Evolutionary conservation across 1,284 basidiomycete genomes (phyloP).

Genomic region (Trametes polyzona): DNA sequence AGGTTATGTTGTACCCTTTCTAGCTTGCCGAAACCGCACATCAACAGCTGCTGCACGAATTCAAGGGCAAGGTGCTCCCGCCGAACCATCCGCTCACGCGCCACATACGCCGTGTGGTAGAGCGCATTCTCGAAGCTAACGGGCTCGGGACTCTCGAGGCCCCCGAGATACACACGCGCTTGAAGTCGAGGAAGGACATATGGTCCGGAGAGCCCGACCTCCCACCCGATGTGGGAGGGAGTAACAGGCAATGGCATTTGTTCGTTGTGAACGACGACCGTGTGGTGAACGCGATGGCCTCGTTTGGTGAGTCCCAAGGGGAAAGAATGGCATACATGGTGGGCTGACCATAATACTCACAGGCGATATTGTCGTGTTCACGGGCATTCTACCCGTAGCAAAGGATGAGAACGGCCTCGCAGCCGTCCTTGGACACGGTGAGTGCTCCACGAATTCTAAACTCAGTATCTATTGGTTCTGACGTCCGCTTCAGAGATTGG

Average conservation of each 20-base stretch:
- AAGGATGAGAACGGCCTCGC: constrained; percentile 84
- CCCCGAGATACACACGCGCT: constrained; percentile 13
- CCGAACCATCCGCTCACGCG: constrained; percentile 66
- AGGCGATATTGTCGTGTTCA: constrained; percentile 87
- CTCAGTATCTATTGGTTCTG: background rate
- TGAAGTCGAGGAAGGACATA: constrained; percentile 9
- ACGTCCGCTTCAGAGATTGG: constrained; percentile 70
- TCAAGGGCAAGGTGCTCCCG: constrained; percentile 65
- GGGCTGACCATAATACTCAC: background rate
- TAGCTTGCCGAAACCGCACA: constrained; percentile 58
- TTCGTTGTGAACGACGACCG: constrained; percentile 80
- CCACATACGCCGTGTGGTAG: constrained; percentile 73
- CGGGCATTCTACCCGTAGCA: constrained; percentile 85
- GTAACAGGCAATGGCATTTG: constrained; percentile 77
- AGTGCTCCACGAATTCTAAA: constrained; percentile 25
- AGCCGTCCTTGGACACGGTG: constrained; percentile 86
- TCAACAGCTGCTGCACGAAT: constrained; percentile 57
- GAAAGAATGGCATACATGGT: background rate
- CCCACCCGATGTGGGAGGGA: constrained; percentile 36
- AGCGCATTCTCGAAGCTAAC: constrained; percentile 74
- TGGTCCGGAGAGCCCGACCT: constrained; percentile 17
- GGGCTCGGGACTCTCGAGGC: constrained; percentile 66
- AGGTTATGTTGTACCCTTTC: too few species aligned
- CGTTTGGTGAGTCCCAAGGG: constrained; percentile 55
- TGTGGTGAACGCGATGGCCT: constrained; percentile 82